A percentile compares a stretch with the other conserved stretches of the same genome.
These are phyloP conservation scores for Gossypium laxum DNA, from an alignment of 441 rosid genomes.

Conservation along the genomic window DNA sequence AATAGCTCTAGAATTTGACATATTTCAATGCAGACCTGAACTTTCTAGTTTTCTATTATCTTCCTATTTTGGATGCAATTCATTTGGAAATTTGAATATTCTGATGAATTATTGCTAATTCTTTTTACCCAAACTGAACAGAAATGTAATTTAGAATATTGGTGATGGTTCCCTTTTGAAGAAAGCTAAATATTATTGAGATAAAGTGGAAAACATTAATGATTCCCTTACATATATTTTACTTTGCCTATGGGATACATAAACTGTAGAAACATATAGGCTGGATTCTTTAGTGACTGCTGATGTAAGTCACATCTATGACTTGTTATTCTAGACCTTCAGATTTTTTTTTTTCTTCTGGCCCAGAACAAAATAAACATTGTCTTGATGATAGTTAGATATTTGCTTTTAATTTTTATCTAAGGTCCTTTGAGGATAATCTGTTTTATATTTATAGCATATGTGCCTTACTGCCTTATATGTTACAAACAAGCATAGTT, in stretches of 20 bases:
- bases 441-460: not conserved
- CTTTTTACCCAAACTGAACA: not conserved
- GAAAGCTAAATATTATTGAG: not conserved
- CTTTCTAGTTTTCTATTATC: not conserved
- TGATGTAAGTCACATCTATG: not conserved
- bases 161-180: not conserved
- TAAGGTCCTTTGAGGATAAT: not conserved
- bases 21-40: not conserved
- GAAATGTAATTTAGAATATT: not conserved
- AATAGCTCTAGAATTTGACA: not conserved
- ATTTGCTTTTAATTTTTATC: not conserved
- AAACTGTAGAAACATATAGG: not conserved
- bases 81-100: not conserved
- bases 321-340: not conserved
- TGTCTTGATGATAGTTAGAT: not conserved
- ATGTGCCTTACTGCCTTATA: not conserved
- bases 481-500: not conserved
- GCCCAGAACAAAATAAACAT: not conserved
- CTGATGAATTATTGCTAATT: not conserved
- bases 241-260: not conserved
- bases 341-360: not conserved
- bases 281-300: not conserved
- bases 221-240: not conserved
- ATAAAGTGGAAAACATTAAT: not conserved
- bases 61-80: not conserved